These are phyloP conservation scores for Fusarium sp. DNA, from an alignment of 2,329 filamentous ascomycete species.

Conservation along the genomic window DNA sequence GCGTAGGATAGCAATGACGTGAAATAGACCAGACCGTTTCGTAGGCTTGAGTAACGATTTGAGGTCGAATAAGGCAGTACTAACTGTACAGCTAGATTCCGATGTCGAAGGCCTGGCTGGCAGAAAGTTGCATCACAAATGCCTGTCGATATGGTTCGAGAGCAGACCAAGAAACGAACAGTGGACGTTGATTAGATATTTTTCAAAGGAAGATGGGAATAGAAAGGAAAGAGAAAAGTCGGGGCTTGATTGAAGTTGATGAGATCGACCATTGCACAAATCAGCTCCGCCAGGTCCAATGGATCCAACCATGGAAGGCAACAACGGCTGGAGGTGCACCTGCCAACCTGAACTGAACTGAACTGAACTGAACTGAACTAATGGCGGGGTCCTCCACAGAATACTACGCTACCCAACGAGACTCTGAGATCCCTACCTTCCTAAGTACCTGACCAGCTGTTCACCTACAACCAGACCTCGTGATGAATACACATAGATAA, in stretches of 20 bases:
- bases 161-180: neutral
- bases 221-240: slow-evolving; percentile 6
- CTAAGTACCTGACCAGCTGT: neutral
- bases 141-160: neutral
- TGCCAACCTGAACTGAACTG: neutral
- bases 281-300: slow-evolving; percentile 18
- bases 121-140: neutral
- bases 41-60: slow-evolving; percentile 15
- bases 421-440: neutral
- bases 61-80: slow-evolving; percentile 2
- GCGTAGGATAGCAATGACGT: slow-evolving; percentile 9
- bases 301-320: slow-evolving; percentile 16
- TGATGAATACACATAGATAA: neutral
- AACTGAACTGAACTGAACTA: neutral
- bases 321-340: slow-evolving; percentile 14
- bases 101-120: slow-evolving; percentile 6
- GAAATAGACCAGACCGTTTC: slow-evolving; percentile 7
- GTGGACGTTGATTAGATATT: slow-evolving; percentile 1
- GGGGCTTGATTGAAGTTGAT: slow-evolving; percentile 16
- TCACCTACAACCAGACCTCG: neutral
- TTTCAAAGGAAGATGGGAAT: slow-evolving; percentile 5
- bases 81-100: slow-evolving; percentile 19
- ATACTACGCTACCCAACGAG: neutral
- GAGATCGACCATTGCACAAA: slow-evolving; percentile 23
- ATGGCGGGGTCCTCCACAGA: slow-evolving; percentile 25